phyloP scores from a whole-genome alignment of 805 yeast species.

The Kodamaea restingae region DNA sequence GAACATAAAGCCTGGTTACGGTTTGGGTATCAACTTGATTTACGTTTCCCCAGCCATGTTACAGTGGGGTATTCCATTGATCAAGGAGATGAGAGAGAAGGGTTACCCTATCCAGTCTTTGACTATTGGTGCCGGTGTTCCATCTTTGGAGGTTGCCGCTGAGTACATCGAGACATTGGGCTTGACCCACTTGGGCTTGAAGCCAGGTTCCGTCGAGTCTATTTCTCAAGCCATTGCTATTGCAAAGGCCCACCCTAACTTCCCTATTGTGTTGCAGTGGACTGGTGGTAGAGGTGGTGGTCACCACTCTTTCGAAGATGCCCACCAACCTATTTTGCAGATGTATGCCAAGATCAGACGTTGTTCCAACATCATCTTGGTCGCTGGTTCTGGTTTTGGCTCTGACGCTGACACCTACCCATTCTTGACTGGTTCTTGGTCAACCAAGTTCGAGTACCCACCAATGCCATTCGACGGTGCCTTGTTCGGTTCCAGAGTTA shows the following conservation, averaged over 20 bases:
- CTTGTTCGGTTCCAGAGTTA: conserved; percentile 91
- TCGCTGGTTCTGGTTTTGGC: conserved; percentile 99
- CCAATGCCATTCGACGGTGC: conserved; percentile 99
- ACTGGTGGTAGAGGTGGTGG: conserved; percentile 99
- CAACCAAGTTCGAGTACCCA: conserved; percentile 81
- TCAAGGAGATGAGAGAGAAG: conserved; percentile 78
- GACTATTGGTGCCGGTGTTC: conserved; percentile 99
- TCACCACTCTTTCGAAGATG: conserved; percentile 98
- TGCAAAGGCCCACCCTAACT: conserved; percentile 91
- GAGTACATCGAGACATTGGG: conserved; percentile 94
- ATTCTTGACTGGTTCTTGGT: conserved; percentile 96
- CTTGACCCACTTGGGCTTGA: conserved; percentile 88
- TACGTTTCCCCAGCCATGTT: conserved; percentile 97
- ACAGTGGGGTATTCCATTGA: conserved; percentile 98
- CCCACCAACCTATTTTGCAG: conserved; percentile 95
- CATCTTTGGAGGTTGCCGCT: conserved; percentile 93
- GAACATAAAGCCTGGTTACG: conserved; percentile 73
- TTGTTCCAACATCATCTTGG: conserved; percentile 79
- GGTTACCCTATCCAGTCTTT: conserved; percentile 96
- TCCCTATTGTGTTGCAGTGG: conserved; percentile 99
- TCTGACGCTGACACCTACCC: conserved; percentile 96
- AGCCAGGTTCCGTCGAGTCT: conserved; percentile 96
- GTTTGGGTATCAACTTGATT: conserved; percentile 87
- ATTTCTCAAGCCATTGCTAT: conserved; percentile 81
- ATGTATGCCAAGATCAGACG: conserved; percentile 95